Evolutionary conservation across 371 early-diverging fungal species (phyloP).

Genomic region (Rhizopus sp.): DNA sequence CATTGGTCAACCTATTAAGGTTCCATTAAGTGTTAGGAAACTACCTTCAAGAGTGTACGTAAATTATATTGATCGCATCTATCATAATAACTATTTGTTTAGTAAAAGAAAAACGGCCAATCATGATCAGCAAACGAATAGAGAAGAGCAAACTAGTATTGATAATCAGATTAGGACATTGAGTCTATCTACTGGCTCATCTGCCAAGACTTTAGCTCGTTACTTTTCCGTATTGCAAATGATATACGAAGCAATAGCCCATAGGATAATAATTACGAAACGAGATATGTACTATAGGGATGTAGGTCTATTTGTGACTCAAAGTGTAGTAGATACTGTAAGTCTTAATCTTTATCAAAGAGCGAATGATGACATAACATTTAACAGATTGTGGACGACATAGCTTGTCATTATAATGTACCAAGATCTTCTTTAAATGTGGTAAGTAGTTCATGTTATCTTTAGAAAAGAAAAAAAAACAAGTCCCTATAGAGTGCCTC

Average conservation of each 20-base stretch:
- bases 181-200: neutral
- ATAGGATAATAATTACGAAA: constrained; percentile 39
- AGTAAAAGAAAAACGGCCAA: neutral
- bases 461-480: neutral
- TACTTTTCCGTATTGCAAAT: constrained; percentile 42
- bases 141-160: neutral
- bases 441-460: constrained; percentile 18
- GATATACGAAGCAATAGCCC: constrained; percentile 44
- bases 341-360: neutral
- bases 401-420: constrained; percentile 39
- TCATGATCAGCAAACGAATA: neutral
- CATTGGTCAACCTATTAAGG: constrained; percentile 8
- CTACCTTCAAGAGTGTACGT: neutral
- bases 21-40: neutral
- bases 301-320: constrained; percentile 36
- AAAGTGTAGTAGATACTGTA: constrained; percentile 38
- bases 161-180: constrained; percentile 1
- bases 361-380: neutral
- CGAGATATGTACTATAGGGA: constrained; percentile 51
- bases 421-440: constrained; percentile 44
- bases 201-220: constrained; percentile 27
- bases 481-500: constrained; percentile 35
- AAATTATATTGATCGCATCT: neutral
- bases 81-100: neutral
- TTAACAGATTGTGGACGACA: constrained; percentile 40